Percentiles rank a stretch among this genome's conserved stretches.
These are phyloP conservation scores for Mimosa pudica DNA, from an alignment of 306 rosid species.

Conservation along the genomic window DNA sequence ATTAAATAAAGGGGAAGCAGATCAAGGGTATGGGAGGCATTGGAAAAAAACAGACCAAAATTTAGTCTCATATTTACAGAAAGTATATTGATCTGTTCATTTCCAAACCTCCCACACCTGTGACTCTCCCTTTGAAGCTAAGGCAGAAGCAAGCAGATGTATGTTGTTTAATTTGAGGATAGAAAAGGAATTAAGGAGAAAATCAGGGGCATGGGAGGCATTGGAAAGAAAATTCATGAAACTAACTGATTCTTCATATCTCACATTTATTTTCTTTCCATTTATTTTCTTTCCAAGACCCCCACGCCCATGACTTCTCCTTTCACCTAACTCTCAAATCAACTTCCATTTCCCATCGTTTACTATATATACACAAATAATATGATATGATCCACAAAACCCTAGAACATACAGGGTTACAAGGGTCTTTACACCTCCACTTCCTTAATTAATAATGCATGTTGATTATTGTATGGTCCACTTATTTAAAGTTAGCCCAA, in stretches of 20 bases:
- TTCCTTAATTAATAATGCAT: no score
- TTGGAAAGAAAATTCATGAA: background rate
- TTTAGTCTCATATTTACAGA: background rate
- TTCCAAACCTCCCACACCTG: conserved; percentile 33
- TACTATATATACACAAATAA: background rate
- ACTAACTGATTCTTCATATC: background rate
- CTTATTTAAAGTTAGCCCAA: no score
- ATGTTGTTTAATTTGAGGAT: no score
- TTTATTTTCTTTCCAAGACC: background rate
- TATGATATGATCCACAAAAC: background rate
- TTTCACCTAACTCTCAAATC: no score
- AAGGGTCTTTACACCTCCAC: background rate
- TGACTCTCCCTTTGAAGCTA: conserved; percentile 8
- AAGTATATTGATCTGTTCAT: background rate
- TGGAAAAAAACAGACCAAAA: background rate
- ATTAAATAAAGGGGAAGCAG: background rate
- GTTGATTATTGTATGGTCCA: no score
- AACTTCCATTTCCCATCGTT: background rate
- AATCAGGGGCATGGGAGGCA: conserved; percentile 34
- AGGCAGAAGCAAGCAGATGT: no score
- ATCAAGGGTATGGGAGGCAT: conserved; percentile 11
- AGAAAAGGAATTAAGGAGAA: background rate
- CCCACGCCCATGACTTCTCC: background rate
- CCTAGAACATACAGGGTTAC: background rate
- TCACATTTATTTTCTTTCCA: background rate